Base-by-base conservation (phyloP, 2,329 filamentous ascomycete genomes). In the Hypomyces rosellus region DNA sequence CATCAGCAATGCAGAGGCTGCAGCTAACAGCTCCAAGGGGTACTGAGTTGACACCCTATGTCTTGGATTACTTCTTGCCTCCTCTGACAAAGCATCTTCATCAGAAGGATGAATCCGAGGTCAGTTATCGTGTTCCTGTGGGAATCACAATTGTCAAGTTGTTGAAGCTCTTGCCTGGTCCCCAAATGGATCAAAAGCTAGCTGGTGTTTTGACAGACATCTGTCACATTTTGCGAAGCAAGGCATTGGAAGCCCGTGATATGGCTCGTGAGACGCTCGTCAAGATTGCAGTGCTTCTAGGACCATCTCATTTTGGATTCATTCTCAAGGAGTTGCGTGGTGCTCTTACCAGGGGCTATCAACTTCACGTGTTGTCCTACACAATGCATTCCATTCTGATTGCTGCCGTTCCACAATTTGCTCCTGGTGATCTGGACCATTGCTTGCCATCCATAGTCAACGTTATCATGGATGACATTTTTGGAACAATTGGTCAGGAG, bases 391-490 rank as follows among this genome's bases (percentile, higher is more conserved):
- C 90, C 0, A 88, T 99, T 46, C 74, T 99, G 16, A 82, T 96
- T 11, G 78, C 82, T 5, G 82, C 85, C 8, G 82, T 86, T 11
- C 85, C 89, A 9, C 76, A 81, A 2, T 87, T 89, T 60, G 75
- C 82, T 38, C 84, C 89, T 15, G 93, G 95, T 20, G 89, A 92
- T 59, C 73, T 99, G 30, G 89, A 99, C 63, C 91, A 96, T 63
- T 96, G 91, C 62, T 74, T 96, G 8, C 73, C 80, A 3, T 78
- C 86, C 11, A 83, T 97, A 40, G 84, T 95, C 42, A 78, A 82
- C 1, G 82, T 99, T 40, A 85, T 97, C 56, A 93, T 99, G 88
- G 93, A 99, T 62, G 95, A 99, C 64, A 93, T 95, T 12, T 99
- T 99, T 63, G 95, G 95, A 30, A 82, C 84, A 5, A 86, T 87